Percentiles rank a stretch among this genome's conserved stretches.
phyloP scores from a whole-genome alignment of 768 basidiomycete genomes.

The Pleurotus giganteus region DNA sequence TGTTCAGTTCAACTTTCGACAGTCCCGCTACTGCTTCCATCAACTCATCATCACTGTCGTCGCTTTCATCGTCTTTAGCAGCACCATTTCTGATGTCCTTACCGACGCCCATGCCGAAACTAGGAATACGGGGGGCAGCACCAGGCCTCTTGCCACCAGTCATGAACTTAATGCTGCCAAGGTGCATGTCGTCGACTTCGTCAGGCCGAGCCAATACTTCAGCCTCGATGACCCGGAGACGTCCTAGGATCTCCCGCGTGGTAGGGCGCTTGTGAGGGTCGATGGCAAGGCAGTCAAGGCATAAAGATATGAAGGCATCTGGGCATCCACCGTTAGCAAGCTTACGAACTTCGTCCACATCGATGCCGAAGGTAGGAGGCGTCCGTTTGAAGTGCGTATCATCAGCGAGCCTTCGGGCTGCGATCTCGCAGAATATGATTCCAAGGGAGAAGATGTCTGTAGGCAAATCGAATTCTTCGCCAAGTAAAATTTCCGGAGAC shows the following conservation, averaged over 20 bases:
- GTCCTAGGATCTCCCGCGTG: slow-evolving; percentile 75
- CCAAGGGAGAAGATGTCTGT: slow-evolving; percentile 96
- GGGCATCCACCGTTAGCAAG: slow-evolving; percentile 78
- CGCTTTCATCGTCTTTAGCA: slow-evolving; percentile 53
- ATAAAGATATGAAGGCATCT: slow-evolving; percentile 69
- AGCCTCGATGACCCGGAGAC: slow-evolving; percentile 77
- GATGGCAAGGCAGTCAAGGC: slow-evolving; percentile 70
- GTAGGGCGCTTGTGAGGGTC: slow-evolving; percentile 71
- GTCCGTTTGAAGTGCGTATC: slow-evolving; percentile 73
- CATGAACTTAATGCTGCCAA: slow-evolving; percentile 86
- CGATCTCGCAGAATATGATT: slow-evolving; percentile 91
- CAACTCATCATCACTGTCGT: slow-evolving; percentile 60
- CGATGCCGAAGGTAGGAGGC: slow-evolving; percentile 78
- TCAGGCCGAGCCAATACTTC: slow-evolving; percentile 70
- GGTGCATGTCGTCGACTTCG: slow-evolving; percentile 68
- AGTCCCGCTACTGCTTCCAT: slow-evolving; percentile 57
- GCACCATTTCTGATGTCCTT: slow-evolving; percentile 49
- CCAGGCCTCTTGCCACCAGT: slow-evolving; percentile 59
- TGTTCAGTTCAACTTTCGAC: slow-evolving; percentile 48
- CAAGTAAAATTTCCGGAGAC: slow-evolving; percentile 93
- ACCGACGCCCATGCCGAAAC: slow-evolving; percentile 75
- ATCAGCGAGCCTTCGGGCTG: slow-evolving; percentile 81
- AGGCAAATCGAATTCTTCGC: slow-evolving; percentile 88
- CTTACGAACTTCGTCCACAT: slow-evolving; percentile 65
- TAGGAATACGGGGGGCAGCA: slow-evolving; percentile 75